These are phyloP conservation scores for Triticum monococcum DNA, from an alignment of 176 grass and related monocot genomes.

Conservation along the genomic window DNA sequence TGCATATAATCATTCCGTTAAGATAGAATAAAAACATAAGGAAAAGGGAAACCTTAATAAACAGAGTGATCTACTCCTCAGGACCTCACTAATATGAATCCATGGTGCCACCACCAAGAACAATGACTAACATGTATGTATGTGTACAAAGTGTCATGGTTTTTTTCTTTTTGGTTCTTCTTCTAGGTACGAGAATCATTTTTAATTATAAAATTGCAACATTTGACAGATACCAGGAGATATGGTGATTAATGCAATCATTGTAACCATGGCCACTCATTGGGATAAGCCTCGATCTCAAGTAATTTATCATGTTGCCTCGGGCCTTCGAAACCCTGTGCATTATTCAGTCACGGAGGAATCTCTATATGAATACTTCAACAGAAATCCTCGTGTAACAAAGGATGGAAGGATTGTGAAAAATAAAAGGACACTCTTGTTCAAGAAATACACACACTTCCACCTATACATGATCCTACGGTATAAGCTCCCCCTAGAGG, in stretches of 20 bases:
- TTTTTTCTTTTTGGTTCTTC: too few relatives aligned
- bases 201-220: too few relatives aligned
- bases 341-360: conserved; percentile 34
- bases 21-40: too few relatives aligned
- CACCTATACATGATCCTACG: conserved; percentile 31
- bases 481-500: conserved; percentile 45
- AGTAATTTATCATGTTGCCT: conserved; percentile 35
- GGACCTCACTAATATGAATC: too few relatives aligned
- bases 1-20: too few relatives aligned
- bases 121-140: too few relatives aligned
- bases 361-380: not conserved
- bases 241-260: conserved; percentile 59
- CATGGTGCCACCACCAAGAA: too few relatives aligned
- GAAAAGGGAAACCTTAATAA: too few relatives aligned
- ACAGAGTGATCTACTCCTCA: too few relatives aligned
- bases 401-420: not conserved
- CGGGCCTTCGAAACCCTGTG: conserved; percentile 35
- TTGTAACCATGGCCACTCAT: conserved; percentile 37
- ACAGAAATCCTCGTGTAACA: not conserved
- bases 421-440: conserved; percentile 6
- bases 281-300: not conserved
- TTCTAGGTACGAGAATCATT: too few relatives aligned
- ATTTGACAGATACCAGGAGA: conserved; percentile 47
- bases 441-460: conserved; percentile 27
- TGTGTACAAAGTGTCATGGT: too few relatives aligned